A percentile compares a stretch with the other conserved stretches of the same genome.
These are phyloP conservation scores for Aureobasidium sp. DNA, from an alignment of 2,329 filamentous ascomycete genomes.

Conservation along the genomic window DNA sequence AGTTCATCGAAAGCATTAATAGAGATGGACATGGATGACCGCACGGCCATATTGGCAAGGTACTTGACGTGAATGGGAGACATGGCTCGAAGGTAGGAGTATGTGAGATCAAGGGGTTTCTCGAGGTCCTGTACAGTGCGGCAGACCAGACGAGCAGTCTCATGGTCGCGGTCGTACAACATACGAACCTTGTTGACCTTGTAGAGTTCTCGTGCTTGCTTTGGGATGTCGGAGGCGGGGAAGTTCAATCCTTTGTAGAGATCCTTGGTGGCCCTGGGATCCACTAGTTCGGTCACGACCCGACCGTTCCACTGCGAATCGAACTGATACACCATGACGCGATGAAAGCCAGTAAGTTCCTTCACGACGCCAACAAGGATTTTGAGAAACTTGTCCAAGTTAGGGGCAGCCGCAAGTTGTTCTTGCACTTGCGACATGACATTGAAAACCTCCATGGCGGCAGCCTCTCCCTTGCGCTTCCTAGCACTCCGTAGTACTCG, in stretches of 20 bases:
- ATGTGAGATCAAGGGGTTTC: slow-evolving; percentile 69
- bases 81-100: slow-evolving; percentile 79
- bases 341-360: slow-evolving; percentile 82
- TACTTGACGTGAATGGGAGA: slow-evolving; percentile 88
- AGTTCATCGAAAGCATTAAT: slow-evolving; percentile 78
- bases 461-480: slow-evolving; percentile 67
- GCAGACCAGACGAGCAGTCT: slow-evolving; percentile 75
- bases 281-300: slow-evolving; percentile 79
- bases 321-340: slow-evolving; percentile 91
- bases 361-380: slow-evolving; percentile 79
- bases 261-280: slow-evolving; percentile 70
- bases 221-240: slow-evolving; percentile 77
- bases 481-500: slow-evolving; percentile 66
- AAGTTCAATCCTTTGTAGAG: slow-evolving; percentile 84
- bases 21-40: slow-evolving; percentile 92
- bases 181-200: slow-evolving; percentile 83
- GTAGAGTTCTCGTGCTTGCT: slow-evolving; percentile 80
- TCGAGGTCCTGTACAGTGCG: slow-evolving; percentile 65
- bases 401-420: slow-evolving; percentile 65
- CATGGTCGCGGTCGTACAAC: slow-evolving; percentile 74
- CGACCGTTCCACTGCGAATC: slow-evolving; percentile 74
- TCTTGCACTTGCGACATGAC: slow-evolving; percentile 90
- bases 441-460: slow-evolving; percentile 83
- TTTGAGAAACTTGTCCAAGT: slow-evolving; percentile 66
- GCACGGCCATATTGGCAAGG: slow-evolving; percentile 76